These are phyloP conservation scores for Hemileccinum rubropunctum DNA, from an alignment of 768 basidiomycete genomes.

Conservation along the genomic window DNA sequence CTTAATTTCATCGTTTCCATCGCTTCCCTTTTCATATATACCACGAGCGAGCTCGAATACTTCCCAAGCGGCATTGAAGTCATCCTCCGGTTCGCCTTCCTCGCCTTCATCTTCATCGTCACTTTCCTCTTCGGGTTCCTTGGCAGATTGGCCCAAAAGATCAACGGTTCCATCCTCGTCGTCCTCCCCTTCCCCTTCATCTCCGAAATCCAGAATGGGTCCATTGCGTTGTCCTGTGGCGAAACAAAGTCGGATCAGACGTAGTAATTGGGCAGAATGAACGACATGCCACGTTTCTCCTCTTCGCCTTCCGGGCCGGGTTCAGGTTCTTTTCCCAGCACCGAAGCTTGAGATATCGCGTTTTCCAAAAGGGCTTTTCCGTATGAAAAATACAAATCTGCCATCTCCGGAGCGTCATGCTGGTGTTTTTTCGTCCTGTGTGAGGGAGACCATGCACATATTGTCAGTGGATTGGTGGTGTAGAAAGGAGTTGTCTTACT, in stretches of 20 bases:
- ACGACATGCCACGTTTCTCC: slow-evolving; percentile 32
- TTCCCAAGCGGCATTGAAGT: slow-evolving; percentile 98
- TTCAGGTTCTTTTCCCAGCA: slow-evolving; percentile 83
- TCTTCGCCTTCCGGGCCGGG: slow-evolving; percentile 42
- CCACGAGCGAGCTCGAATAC: slow-evolving; percentile 92
- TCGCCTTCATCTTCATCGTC: slow-evolving; percentile 58
- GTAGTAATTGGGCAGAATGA: not conserved
- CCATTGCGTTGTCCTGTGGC: slow-evolving; percentile 40
- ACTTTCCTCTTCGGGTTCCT: slow-evolving; percentile 49
- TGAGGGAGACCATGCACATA: slow-evolving; percentile 9
- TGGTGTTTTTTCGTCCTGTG: slow-evolving; percentile 68
- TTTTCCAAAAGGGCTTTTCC: slow-evolving; percentile 93
- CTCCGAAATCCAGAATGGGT: slow-evolving; percentile 78
- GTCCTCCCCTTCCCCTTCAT: slow-evolving; percentile 67
- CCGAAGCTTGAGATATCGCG: slow-evolving; percentile 79
- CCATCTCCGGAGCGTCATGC: slow-evolving; percentile 80
- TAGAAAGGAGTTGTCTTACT: slow-evolving; percentile 50
- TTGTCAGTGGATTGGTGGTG: not conserved
- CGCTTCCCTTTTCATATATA: slow-evolving; percentile 70
- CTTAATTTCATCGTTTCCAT: slow-evolving; percentile 57
- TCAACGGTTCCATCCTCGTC: slow-evolving; percentile 59
- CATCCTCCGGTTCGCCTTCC: slow-evolving; percentile 87
- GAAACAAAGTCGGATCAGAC: slow-evolving; percentile 8
- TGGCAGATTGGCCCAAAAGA: slow-evolving; percentile 57
- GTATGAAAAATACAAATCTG: slow-evolving; percentile 87